Evolutionary conservation across 768 basidiomycete genomes (phyloP), one percentile per base, ranked within the genome.

Genomic region (Termitomyces sp.): DNA sequence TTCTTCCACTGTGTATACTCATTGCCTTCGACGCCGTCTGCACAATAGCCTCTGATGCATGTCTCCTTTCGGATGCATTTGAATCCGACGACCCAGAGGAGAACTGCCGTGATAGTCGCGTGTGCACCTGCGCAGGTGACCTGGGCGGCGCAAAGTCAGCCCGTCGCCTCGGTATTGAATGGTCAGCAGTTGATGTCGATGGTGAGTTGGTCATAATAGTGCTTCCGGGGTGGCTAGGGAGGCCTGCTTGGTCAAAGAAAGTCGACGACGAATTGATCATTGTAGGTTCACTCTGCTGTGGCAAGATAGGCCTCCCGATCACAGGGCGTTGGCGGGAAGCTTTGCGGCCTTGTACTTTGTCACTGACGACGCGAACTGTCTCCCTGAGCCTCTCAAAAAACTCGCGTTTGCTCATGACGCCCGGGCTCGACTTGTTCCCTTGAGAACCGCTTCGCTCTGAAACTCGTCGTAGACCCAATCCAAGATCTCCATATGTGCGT

Each of bases 351-450:
- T 70, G 70, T 26, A 70, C 70, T 62, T 76, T 84, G 65, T 85
- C 80, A 73, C 88, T 89, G 60, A 88, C 87, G 45, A 83, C 79
- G 56, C 88, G 77, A 35, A 87, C 83, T 2, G 86, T 86, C 49
- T 82, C 76, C 60, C 74, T 80, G 44, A 90, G 77, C 67, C 75
- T 80, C n/a, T 78, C 77, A 53, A 90, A 62, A 65, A 90, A 90
- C 65, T 88, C 86, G 18, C 73, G 76, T 68, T 90, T 91, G 67
- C 79, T 85, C 79, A 89, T 84, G 40, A 86, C 75, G 9, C 78
- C 80, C 8, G 85, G 79, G 57, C 77, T 80, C 45, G 63, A 68
- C 51, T 68, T 71, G 33, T 66, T 66, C 2, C 62, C 68, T 58
- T 69, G 59, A 47, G 68, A 70, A 42, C 72, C 71, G 44, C 74